These are phyloP conservation scores for Chlorella sorokiniana DNA, from an alignment of 139 green algal species.

Conservation along the genomic window DNA sequence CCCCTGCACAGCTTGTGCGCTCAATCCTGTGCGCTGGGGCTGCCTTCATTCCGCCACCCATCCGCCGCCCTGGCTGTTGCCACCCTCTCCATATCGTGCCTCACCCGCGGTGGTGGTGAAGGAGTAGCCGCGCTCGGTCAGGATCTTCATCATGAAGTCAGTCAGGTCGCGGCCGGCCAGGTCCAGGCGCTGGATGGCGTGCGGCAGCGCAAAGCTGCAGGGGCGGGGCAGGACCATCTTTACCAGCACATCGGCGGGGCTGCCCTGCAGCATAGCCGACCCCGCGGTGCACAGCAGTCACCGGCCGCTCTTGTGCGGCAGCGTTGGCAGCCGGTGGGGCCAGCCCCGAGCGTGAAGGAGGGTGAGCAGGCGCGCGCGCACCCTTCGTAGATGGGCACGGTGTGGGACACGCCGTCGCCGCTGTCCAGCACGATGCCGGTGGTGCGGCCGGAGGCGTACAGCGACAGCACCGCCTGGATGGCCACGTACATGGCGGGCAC, in stretches of 20 bases:
- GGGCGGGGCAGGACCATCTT: neutral
- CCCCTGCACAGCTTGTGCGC: no score
- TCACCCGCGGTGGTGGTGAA: constrained; percentile 93
- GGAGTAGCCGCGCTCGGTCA: constrained; percentile 95
- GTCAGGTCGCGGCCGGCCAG: constrained; percentile 97
- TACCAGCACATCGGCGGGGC: neutral
- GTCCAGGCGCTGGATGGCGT: constrained; percentile 96
- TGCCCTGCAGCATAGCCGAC: neutral
- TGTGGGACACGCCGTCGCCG: constrained; percentile 97
- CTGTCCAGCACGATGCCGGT: constrained; percentile 98
- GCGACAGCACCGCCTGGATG: constrained; percentile 97
- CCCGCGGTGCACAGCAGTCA: neutral
- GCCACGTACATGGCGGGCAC: constrained; percentile 97
- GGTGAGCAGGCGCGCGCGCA: no score
- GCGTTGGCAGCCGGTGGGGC: no score
- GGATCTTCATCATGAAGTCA: constrained; percentile 93
- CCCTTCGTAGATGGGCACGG: constrained; percentile 98
- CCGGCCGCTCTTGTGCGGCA: neutral
- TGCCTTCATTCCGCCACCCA: no score
- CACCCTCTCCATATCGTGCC: neutral
- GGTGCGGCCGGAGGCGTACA: constrained; percentile 97
- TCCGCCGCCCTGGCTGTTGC: neutral
- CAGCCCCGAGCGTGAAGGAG: no score
- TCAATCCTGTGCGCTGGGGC: no score
- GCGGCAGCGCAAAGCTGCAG: constrained; percentile 87